phyloP scores from a whole-genome alignment of 192 early-diverging fungal genomes.

The Neocallimastix lanati region DNA sequence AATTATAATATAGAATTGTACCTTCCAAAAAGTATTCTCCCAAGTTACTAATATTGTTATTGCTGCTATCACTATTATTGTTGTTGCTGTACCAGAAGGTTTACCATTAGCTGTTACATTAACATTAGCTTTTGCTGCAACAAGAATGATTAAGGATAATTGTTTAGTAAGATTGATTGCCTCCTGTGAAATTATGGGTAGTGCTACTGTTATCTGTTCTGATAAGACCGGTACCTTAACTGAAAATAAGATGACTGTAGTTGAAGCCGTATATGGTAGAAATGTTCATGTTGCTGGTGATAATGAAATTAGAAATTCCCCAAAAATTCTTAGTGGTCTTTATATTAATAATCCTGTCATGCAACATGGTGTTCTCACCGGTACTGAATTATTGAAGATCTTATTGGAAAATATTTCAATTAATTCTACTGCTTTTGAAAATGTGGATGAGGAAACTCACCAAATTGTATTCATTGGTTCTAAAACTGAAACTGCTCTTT shows the following conservation, averaged over 20 bases:
- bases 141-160: conserved; percentile 63
- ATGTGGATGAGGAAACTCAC: conserved; percentile 33
- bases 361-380: neutral
- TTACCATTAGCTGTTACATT: conserved; percentile 74
- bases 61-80: conserved; percentile 62
- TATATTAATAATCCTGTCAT: neutral
- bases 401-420: conserved; percentile 42
- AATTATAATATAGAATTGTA: neutral
- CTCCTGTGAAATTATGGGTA: conserved; percentile 69
- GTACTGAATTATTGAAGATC: neutral
- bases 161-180: conserved; percentile 64
- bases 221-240: conserved; percentile 82
- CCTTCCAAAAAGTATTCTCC: neutral
- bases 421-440: conserved; percentile 62
- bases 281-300: neutral
- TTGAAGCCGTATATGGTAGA: conserved; percentile 27
- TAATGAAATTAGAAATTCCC: neutral
- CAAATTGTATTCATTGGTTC: conserved; percentile 47
- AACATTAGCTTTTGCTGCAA: conserved; percentile 63
- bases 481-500: conserved; percentile 63
- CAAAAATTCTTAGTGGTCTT: neutral
- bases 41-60: conserved; percentile 29
- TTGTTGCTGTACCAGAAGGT: conserved; percentile 75
- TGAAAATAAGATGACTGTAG: conserved; percentile 67
- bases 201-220: conserved; percentile 62